Base-by-base conservation (phyloP, 768 basidiomycete genomes). In the Phlebiopsis flavidoalba region DNA sequence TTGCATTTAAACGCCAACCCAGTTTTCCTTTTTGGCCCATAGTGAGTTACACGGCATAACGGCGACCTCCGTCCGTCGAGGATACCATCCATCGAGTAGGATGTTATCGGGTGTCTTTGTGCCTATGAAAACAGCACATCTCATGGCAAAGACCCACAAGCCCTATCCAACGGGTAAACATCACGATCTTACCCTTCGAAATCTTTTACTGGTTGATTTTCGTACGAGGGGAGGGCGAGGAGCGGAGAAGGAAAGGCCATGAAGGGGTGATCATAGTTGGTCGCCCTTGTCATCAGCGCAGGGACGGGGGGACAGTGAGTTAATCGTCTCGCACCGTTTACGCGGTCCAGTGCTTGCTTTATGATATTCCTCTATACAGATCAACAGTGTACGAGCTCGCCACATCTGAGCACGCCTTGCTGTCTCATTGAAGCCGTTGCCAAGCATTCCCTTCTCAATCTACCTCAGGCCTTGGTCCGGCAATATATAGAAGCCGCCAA, bases 141-240 rank as follows among this genome's bases (percentile, higher is more conserved):
- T 72, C 17, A 59, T 43, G 5, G 60, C 64, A 1, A 63, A 79
- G 61, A 76, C 76, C 3, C 80, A 82, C 68, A 84, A 83, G 67
- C 70, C 78, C 19, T n/a, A n/a, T 64, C 75, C 1, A 71, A 77
- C 47, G 83, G 83, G 0, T n/a, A n/a, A 78, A 77, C 45, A 60
- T 84, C 14, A 79, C 79, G 1, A 67, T 85, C n/a, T 69, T 84
- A 8, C 80, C n/a, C 80, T 8, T 83, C 82, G 1, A 73, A 66
- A 50, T 75, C 79, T 21, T 62, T n/a, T 82, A n/a, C 73, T 84
- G 0, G 77, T 84, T 26, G 83, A 85, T 66, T 80, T 84, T 53
- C 78, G 83, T n/a, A n/a, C n/a, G 80, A 83, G 69, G 77, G 78
- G n/a, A n/a, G n/a, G n/a, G n/a, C n/a, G n/a, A n/a, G 31, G 79